Evolutionary conservation across 805 yeast species (phyloP).

Genomic region (Kodamaea nitidulidarum): DNA sequence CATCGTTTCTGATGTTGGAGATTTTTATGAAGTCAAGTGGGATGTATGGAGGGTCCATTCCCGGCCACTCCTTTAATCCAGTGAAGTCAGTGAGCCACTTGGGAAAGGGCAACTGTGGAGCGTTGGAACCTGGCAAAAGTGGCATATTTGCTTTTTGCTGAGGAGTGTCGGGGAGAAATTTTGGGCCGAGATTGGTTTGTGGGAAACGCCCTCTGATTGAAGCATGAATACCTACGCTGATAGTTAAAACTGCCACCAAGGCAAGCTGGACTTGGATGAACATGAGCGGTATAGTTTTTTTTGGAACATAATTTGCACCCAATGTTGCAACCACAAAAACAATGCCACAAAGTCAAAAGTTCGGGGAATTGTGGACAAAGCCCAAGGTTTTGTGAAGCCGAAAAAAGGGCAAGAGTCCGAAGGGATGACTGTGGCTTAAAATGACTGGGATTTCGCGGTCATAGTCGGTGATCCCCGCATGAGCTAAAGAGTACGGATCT

Average conservation of each 20-base stretch:
- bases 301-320: background rate
- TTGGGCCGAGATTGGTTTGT: background rate
- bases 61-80: constrained; percentile 80
- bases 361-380: no score
- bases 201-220: background rate
- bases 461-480: no score
- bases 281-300: background rate
- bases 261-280: background rate
- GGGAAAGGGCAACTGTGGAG: constrained; percentile 55
- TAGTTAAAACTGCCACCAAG: background rate
- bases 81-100: constrained; percentile 74
- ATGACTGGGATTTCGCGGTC: no score
- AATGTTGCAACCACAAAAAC: background rate
- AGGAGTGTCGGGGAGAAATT: background rate
- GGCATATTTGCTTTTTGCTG: background rate
- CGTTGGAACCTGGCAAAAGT: background rate
- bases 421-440: no score
- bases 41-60: constrained; percentile 79
- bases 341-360: background rate
- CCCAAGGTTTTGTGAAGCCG: no score
- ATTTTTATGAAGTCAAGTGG: constrained; percentile 71
- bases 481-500: no score
- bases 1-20: constrained; percentile 41
- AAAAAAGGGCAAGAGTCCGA: no score
- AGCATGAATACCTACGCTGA: background rate